phyloP scores from a whole-genome alignment of 345 rosid species.

The Microcos paniculata region DNA sequence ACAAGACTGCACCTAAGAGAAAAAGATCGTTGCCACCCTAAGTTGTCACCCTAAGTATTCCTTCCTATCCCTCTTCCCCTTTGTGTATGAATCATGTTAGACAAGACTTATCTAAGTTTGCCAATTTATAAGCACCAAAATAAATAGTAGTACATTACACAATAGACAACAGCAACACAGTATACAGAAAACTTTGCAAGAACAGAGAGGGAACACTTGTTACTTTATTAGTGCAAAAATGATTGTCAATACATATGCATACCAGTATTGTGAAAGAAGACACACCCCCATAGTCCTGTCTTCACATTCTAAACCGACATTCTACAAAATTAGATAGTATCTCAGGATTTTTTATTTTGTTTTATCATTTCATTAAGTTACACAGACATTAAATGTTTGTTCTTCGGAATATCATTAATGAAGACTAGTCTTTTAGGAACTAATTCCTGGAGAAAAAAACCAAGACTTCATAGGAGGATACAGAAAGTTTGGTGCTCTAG shows the following conservation, averaged over 20 bases:
- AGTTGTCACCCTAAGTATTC: not conserved
- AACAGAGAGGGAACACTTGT: not conserved
- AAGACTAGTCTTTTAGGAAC: not conserved
- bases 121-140: not conserved
- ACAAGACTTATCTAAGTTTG: not conserved
- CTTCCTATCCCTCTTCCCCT: not conserved
- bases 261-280: not conserved
- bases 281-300: not conserved
- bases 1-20: not conserved
- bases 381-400: not conserved
- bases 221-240: not conserved
- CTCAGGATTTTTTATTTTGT: not conserved
- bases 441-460: not conserved
- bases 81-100: not conserved
- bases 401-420: not conserved
- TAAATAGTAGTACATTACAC: not conserved
- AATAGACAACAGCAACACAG: not conserved
- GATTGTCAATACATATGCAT: not conserved
- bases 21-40: no score
- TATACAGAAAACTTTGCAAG: not conserved
- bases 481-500: no score
- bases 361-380: no score
- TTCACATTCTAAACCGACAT: not conserved
- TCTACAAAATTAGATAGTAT: not conserved
- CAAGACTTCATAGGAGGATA: not conserved